Percentiles rank a stretch among this genome's conserved stretches.
Evolutionary conservation across 768 basidiomycete genomes (phyloP).

Genomic region (Lyophyllum atratum): DNA sequence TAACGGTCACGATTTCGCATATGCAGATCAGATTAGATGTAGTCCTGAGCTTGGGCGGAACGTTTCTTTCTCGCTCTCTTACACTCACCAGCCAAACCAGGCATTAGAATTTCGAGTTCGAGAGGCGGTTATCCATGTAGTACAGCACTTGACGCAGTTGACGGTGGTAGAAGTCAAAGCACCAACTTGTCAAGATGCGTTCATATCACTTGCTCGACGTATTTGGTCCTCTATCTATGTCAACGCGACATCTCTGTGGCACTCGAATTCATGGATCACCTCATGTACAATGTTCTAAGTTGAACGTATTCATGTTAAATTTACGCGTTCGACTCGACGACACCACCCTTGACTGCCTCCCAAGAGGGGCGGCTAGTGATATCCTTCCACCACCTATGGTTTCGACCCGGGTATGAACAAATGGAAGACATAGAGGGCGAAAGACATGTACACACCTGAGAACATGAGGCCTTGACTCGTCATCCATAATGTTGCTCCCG

Average conservation of each 20-base stretch:
- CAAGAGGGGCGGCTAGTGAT: conserved; percentile 21
- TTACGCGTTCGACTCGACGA: conserved; percentile 5
- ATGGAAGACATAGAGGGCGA: too few relatives aligned
- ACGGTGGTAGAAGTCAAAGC: too few relatives aligned
- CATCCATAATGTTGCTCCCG: conserved; percentile 13
- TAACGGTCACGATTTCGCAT: too few relatives aligned
- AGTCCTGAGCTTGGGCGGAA: too few relatives aligned
- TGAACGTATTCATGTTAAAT: not conserved
- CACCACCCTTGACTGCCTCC: conserved; percentile 23
- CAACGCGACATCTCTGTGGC: not conserved
- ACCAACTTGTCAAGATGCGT: too few relatives aligned
- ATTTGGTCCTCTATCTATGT: not conserved
- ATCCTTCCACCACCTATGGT: conserved; percentile 24
- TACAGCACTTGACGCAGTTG: too few relatives aligned
- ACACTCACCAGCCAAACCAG: too few relatives aligned
- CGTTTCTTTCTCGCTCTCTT: too few relatives aligned
- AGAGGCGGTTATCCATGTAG: too few relatives aligned
- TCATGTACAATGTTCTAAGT: not conserved
- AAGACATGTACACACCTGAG: conserved; percentile 6
- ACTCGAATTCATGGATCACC: not conserved
- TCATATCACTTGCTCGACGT: too few relatives aligned
- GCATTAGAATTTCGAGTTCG: too few relatives aligned
- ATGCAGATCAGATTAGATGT: too few relatives aligned
- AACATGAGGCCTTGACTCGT: conserved; percentile 16
- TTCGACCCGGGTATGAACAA: not conserved